Base-by-base conservation (phyloP, 768 basidiomycete genomes). In the Auriscalpium microsporum region DNA sequence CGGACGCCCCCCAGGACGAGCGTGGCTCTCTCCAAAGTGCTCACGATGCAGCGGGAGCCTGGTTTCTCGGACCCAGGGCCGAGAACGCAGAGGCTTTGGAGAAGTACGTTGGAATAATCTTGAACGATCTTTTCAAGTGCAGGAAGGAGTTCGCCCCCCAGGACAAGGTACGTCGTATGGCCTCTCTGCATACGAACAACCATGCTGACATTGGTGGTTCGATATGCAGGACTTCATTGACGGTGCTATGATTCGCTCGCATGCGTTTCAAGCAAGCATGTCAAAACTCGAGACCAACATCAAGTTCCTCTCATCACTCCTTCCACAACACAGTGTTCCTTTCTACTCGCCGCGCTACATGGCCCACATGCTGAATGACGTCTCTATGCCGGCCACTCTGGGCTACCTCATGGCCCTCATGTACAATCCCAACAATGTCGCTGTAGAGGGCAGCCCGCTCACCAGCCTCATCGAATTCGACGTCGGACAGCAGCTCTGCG, bases 401-500 rank as follows among this genome's bases (percentile, higher is more conserved):
- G 67, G 65, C 14, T 67, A 61, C 21, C 46, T 68, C 4, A 52
- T 63, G 46, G 62, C 60, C 10, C 54, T 67, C 36, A 51, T 69
- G 50, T 60, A 68, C 60, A 78, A 78, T 58, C 76, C 69, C 8
- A 77, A 78, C 65, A 77, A 78, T 59, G 71, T 74, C 50, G 69
- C 74, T 8, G 63, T 67, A 21, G 74, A 76, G 57, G 72, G 71
- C 2, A 67, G 68, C 34, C 76, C 76, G 1, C 57, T 74, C 11
- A 74, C 75, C 1, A 71, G 72, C 8, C 38, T 66, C 11, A 58
- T 77, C 35, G 75, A 77, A 58, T 56, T 64, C 28, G 63, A 68
- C 16, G 75, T 73, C 17, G 75, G 75, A 16, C 61, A 65, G 45
- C 66, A 76, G 16, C 60, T 76, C 40, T 76, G 72, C 55, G 62